Evolutionary conservation across 2,329 filamentous ascomycete genomes (phyloP), one percentile per base, ranked within the genome.

Genomic region (Alternaria brassicae): DNA sequence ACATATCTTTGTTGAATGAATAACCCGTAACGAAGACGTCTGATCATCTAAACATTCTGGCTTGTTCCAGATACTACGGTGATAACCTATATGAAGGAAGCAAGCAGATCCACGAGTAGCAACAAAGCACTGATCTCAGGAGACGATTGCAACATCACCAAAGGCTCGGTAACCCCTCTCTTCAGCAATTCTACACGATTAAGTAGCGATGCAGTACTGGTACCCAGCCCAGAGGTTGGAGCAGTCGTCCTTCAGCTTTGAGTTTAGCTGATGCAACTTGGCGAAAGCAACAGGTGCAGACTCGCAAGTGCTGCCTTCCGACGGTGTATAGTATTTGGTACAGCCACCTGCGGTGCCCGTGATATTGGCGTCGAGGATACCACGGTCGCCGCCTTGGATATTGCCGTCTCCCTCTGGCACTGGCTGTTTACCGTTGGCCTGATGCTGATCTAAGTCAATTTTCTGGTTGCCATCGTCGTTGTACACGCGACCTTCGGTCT

Each of bases 221-320:
- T 75, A 77, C 6, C 70, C 75, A 30, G 69, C 59, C 77, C 75
- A 78, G 19, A 80, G 66, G 62, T 80, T 80, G 39, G 56, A 65
- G 67, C 77, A 80, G 36, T 66, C 53, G 1, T 58, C 52, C 51
- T 75, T 63, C 7, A 80, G 53, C 23, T 67, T 42, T 21, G 67
- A 53, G 62, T 80, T 80, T 55, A 72, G 73, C 25, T 49, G 19
- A 27, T 50, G 59, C 36, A 80, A 69, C 15, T 67, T 70, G 6
- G 44, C 66, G 34, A 74, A 58, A 13, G 69, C 64, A 51, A 77
- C 64, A 8, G 70, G 71, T 6, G 76, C 66, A n/a, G 66, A 61
- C 32, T 57, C 32, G 68, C 79, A 80, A 12, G 32, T 61, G 53
- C 79, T 75, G 42, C 77, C 62, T 32, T 67, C 66, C 25, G 76